Percentiles rank a stretch among this genome's conserved stretches.
Evolutionary conservation across 805 yeast genomes (phyloP).

Genomic region (Pichia gijzeniarum): DNA sequence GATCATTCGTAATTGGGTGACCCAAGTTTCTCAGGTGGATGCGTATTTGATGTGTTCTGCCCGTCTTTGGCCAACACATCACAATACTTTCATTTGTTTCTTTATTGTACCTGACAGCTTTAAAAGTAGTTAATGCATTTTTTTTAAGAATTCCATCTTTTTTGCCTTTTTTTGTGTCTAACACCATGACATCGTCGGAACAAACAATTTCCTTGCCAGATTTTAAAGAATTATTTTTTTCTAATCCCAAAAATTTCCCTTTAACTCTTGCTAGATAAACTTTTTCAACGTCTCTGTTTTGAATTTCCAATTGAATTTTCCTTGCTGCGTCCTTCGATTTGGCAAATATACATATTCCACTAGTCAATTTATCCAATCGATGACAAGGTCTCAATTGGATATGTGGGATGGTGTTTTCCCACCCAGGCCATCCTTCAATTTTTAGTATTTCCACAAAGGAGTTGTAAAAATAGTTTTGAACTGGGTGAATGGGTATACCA

Average conservation of each 20-base stretch:
- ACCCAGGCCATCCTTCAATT: slow-evolving; percentile 19
- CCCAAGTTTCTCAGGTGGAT: slow-evolving; percentile 46
- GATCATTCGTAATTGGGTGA: slow-evolving; percentile 32
- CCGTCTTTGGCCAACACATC: slow-evolving; percentile 43
- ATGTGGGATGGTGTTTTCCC: not conserved
- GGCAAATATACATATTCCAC: slow-evolving; percentile 45
- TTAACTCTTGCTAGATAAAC: slow-evolving; percentile 40
- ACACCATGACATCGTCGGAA: slow-evolving; percentile 33
- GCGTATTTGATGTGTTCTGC: slow-evolving; percentile 52
- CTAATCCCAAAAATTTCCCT: slow-evolving; percentile 34
- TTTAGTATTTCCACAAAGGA: slow-evolving; percentile 41
- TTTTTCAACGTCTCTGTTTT: slow-evolving; percentile 31
- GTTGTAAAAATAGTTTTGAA: slow-evolving; percentile 40
- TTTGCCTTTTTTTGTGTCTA: slow-evolving; percentile 27
- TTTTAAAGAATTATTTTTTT: not conserved
- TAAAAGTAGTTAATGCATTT: slow-evolving; percentile 19
- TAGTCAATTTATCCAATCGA: slow-evolving; percentile 47
- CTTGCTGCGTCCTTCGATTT: slow-evolving; percentile 32
- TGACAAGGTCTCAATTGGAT: slow-evolving; percentile 35
- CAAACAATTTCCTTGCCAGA: slow-evolving; percentile 19
- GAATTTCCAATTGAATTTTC: slow-evolving; percentile 30
- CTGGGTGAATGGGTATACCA: slow-evolving; percentile 52
- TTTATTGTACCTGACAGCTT: slow-evolving; percentile 27
- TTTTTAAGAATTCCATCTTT: slow-evolving; percentile 21
- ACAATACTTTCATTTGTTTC: slow-evolving; percentile 36